A percentile compares a stretch with the other conserved stretches of the same genome.
These are phyloP conservation scores for Paragyromitra xinjiangensis DNA, from an alignment of 495 filamentous ascomycete genomes.

Conservation along the genomic window DNA sequence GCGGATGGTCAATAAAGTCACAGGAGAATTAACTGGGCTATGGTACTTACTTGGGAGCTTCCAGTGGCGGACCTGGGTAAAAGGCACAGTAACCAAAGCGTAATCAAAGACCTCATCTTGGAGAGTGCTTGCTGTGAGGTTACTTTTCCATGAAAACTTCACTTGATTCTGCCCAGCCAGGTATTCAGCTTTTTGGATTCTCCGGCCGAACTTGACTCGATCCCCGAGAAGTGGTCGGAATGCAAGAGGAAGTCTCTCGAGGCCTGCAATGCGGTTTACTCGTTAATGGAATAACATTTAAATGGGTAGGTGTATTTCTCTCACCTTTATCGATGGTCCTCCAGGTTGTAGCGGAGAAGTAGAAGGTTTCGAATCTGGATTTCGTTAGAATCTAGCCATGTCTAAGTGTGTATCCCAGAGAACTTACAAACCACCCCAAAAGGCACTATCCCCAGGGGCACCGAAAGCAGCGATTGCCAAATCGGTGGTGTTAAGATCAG, in stretches of 20 bases:
- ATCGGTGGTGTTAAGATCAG: conserved; percentile 67
- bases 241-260: conserved; percentile 68
- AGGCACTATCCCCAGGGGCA: conserved; percentile 29
- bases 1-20: background rate
- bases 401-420: background rate
- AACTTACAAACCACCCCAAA: conserved; percentile 50
- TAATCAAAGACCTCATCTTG: conserved; percentile 69
- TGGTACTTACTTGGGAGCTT: conserved; percentile 52
- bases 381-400: conserved; percentile 7
- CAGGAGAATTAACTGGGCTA: background rate
- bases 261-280: conserved; percentile 52
- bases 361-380: conserved; percentile 64
- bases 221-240: conserved; percentile 69
- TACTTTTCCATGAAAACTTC: conserved; percentile 63
- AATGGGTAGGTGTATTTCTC: background rate
- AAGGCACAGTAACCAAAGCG: conserved; percentile 70
- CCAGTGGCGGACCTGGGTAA: conserved; percentile 62
- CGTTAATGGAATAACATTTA: background rate
- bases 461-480: conserved; percentile 57
- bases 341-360: conserved; percentile 70
- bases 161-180: conserved; percentile 61
- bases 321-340: conserved; percentile 70
- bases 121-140: conserved; percentile 60
- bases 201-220: conserved; percentile 65
- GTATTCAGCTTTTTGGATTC: conserved; percentile 63